These are phyloP conservation scores for Lagenidium sp. DNA, from an alignment of 352 stramenopile genomes.

Conservation along the genomic window DNA sequence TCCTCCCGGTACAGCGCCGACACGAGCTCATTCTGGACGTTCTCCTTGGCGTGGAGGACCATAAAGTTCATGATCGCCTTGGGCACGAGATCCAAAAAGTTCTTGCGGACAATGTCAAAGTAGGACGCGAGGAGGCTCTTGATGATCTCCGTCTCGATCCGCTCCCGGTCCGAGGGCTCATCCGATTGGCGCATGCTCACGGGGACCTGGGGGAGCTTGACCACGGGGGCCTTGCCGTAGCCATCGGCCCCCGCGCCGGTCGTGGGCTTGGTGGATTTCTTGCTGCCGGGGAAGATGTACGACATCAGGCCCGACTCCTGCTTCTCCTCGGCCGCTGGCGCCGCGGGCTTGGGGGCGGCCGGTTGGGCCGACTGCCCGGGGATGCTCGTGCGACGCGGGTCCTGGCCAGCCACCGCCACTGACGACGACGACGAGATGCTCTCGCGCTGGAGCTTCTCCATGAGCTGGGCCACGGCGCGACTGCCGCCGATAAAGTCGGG, in stretches of 20 bases:
- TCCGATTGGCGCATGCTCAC: conserved; percentile 95
- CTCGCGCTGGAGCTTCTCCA: conserved; percentile 92
- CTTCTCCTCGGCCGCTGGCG: conserved; percentile 27
- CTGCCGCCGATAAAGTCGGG: conserved; percentile 98
- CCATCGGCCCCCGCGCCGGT: conserved; percentile 7
- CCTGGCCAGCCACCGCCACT: conserved; percentile 30
- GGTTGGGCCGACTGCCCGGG: conserved; percentile 7
- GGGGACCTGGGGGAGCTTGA: conserved; percentile 94
- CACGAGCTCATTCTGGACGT: conserved; percentile 97
- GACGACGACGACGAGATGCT: conserved; percentile 34
- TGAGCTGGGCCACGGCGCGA: conserved; percentile 91
- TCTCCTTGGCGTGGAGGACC: conserved; percentile 91
- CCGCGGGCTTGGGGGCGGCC: neutral
- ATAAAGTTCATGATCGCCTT: conserved; percentile 99
- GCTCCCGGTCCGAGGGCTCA: conserved; percentile 93
- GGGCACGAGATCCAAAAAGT: conserved; percentile 98
- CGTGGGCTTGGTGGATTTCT: conserved; percentile 21
- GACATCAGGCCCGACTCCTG: conserved; percentile 65
- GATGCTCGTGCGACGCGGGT: conserved; percentile 29
- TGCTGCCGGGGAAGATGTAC: conserved; percentile 59
- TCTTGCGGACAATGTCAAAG: conserved; percentile 99
- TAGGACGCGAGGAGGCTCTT: conserved; percentile 96
- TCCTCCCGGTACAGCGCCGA: conserved; percentile 95
- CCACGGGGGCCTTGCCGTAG: conserved; percentile 51
- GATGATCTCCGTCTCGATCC: conserved; percentile 98